These are phyloP conservation scores for Yarrowia sp. DNA, from an alignment of 805 yeast species.

Conservation along the genomic window DNA sequence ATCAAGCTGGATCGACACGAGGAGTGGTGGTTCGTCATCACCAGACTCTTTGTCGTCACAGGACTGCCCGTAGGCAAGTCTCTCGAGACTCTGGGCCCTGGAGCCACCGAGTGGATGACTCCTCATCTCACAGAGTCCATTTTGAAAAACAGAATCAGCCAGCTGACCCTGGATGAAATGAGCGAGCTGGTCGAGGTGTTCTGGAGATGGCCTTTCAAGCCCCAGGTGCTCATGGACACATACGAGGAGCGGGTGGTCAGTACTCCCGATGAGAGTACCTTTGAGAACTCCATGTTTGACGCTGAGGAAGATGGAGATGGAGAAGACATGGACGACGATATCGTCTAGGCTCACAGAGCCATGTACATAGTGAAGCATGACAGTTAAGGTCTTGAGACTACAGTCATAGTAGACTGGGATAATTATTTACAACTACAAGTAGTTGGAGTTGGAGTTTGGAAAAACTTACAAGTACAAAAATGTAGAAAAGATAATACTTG, in stretches of 20 bases:
- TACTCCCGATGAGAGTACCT: background rate
- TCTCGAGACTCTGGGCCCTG: background rate
- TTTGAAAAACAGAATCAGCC: background rate
- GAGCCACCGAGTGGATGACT: constrained; percentile 14
- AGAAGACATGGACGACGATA: background rate
- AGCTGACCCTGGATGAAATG: background rate
- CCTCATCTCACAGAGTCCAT: background rate
- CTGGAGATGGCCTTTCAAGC: constrained; percentile 25
- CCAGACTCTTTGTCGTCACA: background rate
- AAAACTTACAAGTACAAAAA: no score
- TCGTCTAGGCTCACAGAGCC: background rate
- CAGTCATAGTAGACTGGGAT: no score
- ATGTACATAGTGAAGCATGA: background rate
- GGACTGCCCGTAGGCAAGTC: background rate
- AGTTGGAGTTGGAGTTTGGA: no score
- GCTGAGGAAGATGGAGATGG: background rate
- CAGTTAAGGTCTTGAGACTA: no score
- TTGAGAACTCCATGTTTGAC: background rate
- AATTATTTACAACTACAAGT: no score
- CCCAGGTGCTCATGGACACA: background rate
- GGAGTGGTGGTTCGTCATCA: background rate
- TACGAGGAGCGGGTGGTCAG: background rate
- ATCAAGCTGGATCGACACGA: background rate
- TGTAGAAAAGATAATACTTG: no score
- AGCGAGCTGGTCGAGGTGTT: background rate